Base-by-base conservation (phyloP, 352 stramenopile species). In the Paralagenidium karlingii region DNA sequence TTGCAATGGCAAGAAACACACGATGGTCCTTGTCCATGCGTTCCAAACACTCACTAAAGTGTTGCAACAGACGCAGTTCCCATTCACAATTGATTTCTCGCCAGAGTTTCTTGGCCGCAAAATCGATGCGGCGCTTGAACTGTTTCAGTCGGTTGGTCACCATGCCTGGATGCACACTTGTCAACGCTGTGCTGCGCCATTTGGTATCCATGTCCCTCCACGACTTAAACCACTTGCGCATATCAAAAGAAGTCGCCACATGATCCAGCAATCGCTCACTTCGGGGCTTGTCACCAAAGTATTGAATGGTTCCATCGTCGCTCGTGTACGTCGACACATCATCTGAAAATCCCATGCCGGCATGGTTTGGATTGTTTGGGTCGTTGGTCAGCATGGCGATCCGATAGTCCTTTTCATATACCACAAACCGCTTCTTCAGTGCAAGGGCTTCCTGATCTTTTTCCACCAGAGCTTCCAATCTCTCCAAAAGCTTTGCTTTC, bases 91-190 rank as follows among this genome's bases (percentile, higher is more conserved):
- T 10, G 33, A 37, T 6, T 20, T 19, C 19, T 40, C 11, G 11
- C 28, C 28, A 46, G 8, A 84, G 25, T 1, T 50, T 48, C 22
- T 49, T 55, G 8, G 63, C 60, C 1, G 67, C 60, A 21, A 62
- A 54, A 8, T 47, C 45, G 11, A 84, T 27, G 15, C 70, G 58
- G 2, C 67, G 62, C 26, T 61, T 57, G 24, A 81, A 82, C 34
- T 77, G 67, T 29, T 68, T 74, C 6, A 82, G 55, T 19, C 65
- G 60, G 29, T 63, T 75, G 11, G 73, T 43, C n/a, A 82, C 59
- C 1, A 59, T 49, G 16, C 52, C 61, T 15, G 64, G 53, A 41
- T 82, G 68, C 5, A 81, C 42, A 5, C 45, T 45, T 8, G 50
- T 31, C 3, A 84, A 28, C 5, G 63, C 60, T 1, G 60, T 46